Evolutionary conservation across 345 rosid genomes (phyloP).

Genomic region (Salix koriyanagi): DNA sequence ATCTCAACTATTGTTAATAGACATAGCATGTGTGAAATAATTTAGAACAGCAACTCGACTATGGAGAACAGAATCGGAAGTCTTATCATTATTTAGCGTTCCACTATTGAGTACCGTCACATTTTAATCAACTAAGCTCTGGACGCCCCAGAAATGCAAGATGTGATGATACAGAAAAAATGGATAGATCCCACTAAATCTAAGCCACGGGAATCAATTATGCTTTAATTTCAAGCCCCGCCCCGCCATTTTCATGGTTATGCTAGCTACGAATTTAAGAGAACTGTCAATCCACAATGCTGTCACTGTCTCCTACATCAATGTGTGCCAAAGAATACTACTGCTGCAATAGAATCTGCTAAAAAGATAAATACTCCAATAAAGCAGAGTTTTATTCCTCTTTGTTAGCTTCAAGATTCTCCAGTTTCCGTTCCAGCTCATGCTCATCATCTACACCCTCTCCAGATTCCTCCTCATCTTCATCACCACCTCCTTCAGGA

Average conservation of each 20-base stretch:
- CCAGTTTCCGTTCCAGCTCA: constrained; percentile 66
- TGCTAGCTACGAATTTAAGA: constrained; percentile 12
- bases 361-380: neutral
- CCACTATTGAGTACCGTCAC: neutral
- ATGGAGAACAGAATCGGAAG: neutral
- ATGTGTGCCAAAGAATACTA: constrained; percentile 1
- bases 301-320: constrained; percentile 16
- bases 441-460: constrained; percentile 39
- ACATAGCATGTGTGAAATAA: neutral
- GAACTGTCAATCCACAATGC: constrained; percentile 25
- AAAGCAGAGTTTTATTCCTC: constrained; percentile 32
- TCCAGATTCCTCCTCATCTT: constrained; percentile 41
- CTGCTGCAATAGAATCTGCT: constrained; percentile 5
- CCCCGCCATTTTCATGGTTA: constrained; percentile 13
- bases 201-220: neutral
- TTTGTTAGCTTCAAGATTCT: constrained; percentile 57
- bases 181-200: neutral
- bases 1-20: neutral
- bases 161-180: neutral
- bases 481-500: constrained; percentile 69
- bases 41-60: neutral
- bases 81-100: neutral
- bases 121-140: neutral
- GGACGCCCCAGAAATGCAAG: neutral
- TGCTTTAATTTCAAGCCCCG: neutral